Conservation (phyloP, 2,329 filamentous ascomycete genomes). For the Cercospora berteroae region DNA sequence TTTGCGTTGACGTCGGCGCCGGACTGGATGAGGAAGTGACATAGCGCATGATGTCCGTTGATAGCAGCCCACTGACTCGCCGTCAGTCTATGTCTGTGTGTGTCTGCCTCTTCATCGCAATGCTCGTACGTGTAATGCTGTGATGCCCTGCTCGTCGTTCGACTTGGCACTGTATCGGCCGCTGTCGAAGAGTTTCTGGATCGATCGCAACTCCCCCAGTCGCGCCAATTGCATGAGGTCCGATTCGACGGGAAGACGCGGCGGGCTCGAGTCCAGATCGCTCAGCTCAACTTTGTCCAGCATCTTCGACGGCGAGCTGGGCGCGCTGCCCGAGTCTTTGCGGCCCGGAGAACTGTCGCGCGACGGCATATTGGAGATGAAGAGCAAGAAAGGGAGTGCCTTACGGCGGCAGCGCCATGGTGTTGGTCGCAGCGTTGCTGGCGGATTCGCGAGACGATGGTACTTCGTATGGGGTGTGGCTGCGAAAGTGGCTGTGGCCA, state of each 20-base stretch:
- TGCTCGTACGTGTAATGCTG: constrained; percentile 76
- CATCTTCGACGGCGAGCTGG: constrained; percentile 32
- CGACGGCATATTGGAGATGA: neutral
- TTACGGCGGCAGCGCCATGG: neutral
- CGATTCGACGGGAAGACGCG: constrained; percentile 57
- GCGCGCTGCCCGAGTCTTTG: constrained; percentile 25
- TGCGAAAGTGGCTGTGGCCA: neutral
- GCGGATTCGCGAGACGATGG: neutral
- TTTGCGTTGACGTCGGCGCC: constrained; percentile 93
- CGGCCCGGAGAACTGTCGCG: constrained; percentile 18
- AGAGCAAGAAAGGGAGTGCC: neutral
- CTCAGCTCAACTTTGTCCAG: constrained; percentile 39
- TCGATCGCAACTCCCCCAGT: constrained; percentile 77
- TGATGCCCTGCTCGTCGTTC: constrained; percentile 88
- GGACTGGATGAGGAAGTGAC: constrained; percentile 83
- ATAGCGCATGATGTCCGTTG: constrained; percentile 97
- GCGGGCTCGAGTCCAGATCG: constrained; percentile 37
- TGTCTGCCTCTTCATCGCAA: constrained; percentile 4
- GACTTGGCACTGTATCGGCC: constrained; percentile 80
- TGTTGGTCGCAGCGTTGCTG: neutral
- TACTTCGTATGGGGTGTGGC: neutral
- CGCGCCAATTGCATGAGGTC: constrained; percentile 96
- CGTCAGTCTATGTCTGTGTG: constrained; percentile 23
- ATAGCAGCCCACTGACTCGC: constrained; percentile 85
- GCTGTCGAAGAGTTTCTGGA: constrained; percentile 85